Evolutionary conservation across 768 basidiomycete genomes (phyloP).

Genomic region (Kwoniella sp.): DNA sequence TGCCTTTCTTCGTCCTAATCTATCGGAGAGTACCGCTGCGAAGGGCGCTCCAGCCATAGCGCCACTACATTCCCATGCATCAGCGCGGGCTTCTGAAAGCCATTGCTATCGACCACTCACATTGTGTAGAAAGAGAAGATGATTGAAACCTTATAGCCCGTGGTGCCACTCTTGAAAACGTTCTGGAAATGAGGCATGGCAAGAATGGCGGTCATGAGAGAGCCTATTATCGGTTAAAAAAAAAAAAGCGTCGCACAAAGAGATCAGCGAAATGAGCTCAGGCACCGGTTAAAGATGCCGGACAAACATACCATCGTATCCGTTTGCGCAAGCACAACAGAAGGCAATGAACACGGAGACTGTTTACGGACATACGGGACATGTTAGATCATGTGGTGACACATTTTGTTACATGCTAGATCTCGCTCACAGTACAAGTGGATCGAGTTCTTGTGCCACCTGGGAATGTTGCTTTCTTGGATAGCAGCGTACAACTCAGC

Average conservation of each 20-base stretch:
- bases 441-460: conserved; percentile 23
- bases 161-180: conserved; percentile 29
- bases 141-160: conserved; percentile 30
- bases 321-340: conserved; percentile 37
- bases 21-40: conserved; percentile 52
- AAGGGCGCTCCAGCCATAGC: conserved; percentile 50
- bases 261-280: not conserved
- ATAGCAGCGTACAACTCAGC: conserved; percentile 29
- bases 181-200: conserved; percentile 40
- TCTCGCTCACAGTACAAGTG: conserved; percentile 24
- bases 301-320: conserved; percentile 34
- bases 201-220: conserved; percentile 37
- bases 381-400: too few species aligned
- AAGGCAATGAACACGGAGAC: conserved; percentile 30
- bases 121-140: conserved; percentile 42
- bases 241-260: not conserved
- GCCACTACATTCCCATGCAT: conserved; percentile 16
- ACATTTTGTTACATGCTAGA: too few species aligned
- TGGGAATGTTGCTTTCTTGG: conserved; percentile 22
- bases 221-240: conserved; percentile 2
- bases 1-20: conserved; percentile 50
- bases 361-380: too few species aligned
- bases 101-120: not conserved
- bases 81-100: not conserved
- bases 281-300: not conserved